Evolutionary conservation across 1,139 yeast genomes (phyloP).

Genomic region (Pneumocystis oryctolagi): DNA sequence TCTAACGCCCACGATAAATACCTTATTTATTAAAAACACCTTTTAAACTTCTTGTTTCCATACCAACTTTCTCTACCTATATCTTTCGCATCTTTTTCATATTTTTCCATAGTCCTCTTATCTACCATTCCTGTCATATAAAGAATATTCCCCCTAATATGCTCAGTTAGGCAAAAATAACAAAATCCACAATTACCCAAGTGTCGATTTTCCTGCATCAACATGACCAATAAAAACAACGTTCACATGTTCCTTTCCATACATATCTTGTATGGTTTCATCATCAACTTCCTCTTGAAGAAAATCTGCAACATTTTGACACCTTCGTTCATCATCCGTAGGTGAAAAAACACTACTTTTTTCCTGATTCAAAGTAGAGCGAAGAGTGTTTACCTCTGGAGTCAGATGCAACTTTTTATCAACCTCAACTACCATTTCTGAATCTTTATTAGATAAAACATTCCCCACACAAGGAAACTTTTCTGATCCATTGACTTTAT

Average conservation of each 20-base stretch:
- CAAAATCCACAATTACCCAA: constrained; percentile 33
- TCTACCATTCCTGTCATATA: constrained; percentile 93
- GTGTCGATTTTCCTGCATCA: constrained; percentile 97
- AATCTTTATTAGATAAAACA: constrained; percentile 12
- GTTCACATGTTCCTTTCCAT: constrained; percentile 92
- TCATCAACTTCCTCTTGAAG: constrained; percentile 84
- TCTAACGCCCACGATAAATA: constrained; percentile 97
- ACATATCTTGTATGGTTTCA: constrained; percentile 77
- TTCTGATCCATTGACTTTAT: constrained; percentile 2
- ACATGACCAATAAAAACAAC: constrained; percentile 98
- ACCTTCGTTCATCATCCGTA: constrained; percentile 18
- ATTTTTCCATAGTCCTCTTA: constrained; percentile 96
- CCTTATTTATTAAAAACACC: neutral
- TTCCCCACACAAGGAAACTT: constrained; percentile 1
- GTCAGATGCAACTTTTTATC: constrained; percentile 8
- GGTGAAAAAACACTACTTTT: constrained; percentile 18
- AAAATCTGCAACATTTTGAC: constrained; percentile 40
- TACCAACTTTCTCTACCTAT: constrained; percentile 99
- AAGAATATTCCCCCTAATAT: constrained; percentile 67
- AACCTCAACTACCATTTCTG: constrained; percentile 9
- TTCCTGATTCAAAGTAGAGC: constrained; percentile 13
- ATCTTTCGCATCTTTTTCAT: constrained; percentile 95
- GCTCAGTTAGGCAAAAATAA: neutral
- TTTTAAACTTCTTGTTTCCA: neutral
- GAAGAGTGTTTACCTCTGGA: constrained; percentile 11